These are phyloP conservation scores for Zygosaccharomyces rouxii DNA, from an alignment of 805 yeast species.

Conservation along the genomic window DNA sequence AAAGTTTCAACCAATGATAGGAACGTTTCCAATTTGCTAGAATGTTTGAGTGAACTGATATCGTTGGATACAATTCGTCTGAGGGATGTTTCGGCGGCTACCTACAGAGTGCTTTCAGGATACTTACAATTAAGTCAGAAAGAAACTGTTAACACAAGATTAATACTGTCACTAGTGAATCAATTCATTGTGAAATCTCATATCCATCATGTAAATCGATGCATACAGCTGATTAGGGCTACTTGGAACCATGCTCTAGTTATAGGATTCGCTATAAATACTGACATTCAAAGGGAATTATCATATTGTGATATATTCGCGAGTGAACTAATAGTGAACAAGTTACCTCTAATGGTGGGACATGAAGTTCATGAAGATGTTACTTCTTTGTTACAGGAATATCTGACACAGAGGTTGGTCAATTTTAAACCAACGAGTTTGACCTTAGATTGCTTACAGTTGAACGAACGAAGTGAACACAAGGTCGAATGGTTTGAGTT, in stretches of 20 bases:
- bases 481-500: slow-evolving; percentile 17
- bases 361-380: slow-evolving; percentile 10
- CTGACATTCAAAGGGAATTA: slow-evolving; percentile 42
- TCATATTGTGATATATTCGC: slow-evolving; percentile 44
- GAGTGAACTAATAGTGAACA: slow-evolving; percentile 37
- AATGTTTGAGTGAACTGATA: slow-evolving; percentile 23
- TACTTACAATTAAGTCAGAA: slow-evolving; percentile 24
- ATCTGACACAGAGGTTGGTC: slow-evolving; percentile 13
- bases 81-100: slow-evolving; percentile 14
- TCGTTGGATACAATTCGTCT: slow-evolving; percentile 26
- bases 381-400: slow-evolving; percentile 15
- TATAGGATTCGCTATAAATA: slow-evolving; percentile 41
- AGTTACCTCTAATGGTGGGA: slow-evolving; percentile 22
- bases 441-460: slow-evolving; percentile 2
- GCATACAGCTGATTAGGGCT: slow-evolving; percentile 37
- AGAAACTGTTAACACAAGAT: slow-evolving; percentile 33
- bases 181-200: slow-evolving; percentile 41
- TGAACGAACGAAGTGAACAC: not conserved
- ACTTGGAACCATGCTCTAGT: slow-evolving; percentile 38
- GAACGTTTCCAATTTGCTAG: slow-evolving; percentile 27
- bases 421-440: slow-evolving; percentile 13
- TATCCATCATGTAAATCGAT: slow-evolving; percentile 38
- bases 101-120: slow-evolving; percentile 19
- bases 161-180: slow-evolving; percentile 44
- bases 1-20: slow-evolving; percentile 23